These are phyloP conservation scores for Persicaria tinctoria DNA, from an alignment of 148 eudicot species.

Conservation along the genomic window DNA sequence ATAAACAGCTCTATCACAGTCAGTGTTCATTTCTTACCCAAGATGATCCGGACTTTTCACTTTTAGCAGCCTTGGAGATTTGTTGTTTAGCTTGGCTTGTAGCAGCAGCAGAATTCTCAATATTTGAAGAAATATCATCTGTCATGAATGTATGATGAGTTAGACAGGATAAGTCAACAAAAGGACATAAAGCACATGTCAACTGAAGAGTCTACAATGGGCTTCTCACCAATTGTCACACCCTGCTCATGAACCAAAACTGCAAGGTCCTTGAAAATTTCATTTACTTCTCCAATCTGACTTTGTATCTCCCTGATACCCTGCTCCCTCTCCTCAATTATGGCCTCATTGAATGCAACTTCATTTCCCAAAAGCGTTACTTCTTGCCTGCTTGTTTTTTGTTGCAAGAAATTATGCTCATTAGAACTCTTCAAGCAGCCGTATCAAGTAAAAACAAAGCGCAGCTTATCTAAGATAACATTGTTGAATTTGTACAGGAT, in stretches of 20 bases:
- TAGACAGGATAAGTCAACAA: background rate
- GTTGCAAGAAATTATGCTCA: background rate
- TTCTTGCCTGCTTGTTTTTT: slow-evolving; percentile 46
- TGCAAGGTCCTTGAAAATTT: slow-evolving; percentile 71
- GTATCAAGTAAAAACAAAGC: background rate
- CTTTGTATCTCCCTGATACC: slow-evolving; percentile 60
- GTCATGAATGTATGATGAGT: slow-evolving; percentile 10
- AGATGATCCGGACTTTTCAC: slow-evolving; percentile 44
- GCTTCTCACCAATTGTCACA: slow-evolving; percentile 46
- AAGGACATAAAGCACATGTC: background rate
- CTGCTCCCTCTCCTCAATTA: slow-evolving; percentile 65
- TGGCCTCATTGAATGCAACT: slow-evolving; percentile 60
- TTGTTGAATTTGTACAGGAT: background rate
- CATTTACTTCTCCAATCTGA: slow-evolving; percentile 69
- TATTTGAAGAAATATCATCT: slow-evolving; percentile 55
- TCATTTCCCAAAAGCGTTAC: slow-evolving; percentile 58
- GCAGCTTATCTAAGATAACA: background rate
- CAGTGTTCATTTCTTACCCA: slow-evolving; percentile 33
- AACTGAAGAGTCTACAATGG: background rate
- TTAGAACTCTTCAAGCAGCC: background rate
- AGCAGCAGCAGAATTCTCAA: slow-evolving; percentile 52
- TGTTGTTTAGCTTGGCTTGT: slow-evolving; percentile 56
- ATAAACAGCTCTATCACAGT: background rate
- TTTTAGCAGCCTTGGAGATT: slow-evolving; percentile 56
- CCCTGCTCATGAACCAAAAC: slow-evolving; percentile 72